Evolutionary conservation across 2,329 filamentous ascomycete species (phyloP), one percentile per base, ranked within the genome.

Genomic region (Geosmithia morbida): DNA sequence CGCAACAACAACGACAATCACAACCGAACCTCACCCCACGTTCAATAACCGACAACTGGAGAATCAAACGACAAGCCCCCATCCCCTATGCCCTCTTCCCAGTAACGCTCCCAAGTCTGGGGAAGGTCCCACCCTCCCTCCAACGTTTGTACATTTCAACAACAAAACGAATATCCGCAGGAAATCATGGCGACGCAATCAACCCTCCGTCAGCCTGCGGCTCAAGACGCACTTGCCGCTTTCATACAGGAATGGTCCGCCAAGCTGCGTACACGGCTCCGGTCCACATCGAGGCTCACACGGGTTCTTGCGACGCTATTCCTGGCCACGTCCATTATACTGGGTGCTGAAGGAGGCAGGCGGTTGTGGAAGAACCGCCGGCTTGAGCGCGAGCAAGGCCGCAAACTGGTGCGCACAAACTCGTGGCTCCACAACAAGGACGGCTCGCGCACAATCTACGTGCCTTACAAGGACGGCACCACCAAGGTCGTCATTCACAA

Each of bases 391-490:
- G 88, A 92, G 56, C 84, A 88, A 55, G 89, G 89, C 5, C 74
- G 79, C 52, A 84, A 85, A 53, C 74, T 98, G 47, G 70, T 97
- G 52, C 79, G 92, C 49, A 83, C 86, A 50, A 98, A 98, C 65
- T 97, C 90, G 30, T 94, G 88, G 57, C 72, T 97, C 52, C 79
- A 85, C 65, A 87, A 90, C 56, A 96, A 96, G 67, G 92, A 97
- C 70, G 92, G 92, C 45, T 90, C 87, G 45, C 77, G 92, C 48
- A 94, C 88, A 14, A 92, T 98, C 49, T 97, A 92, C 59, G 92
- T 98, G 26, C 89, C 90, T 2, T 92, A 95, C 65, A 87, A 87
- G 63, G 78, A 88, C 54, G 74, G 81, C 47, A 95, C 88, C 2
- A 85, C 88, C 54, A 94, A 94, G 63, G 90, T 98, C 44, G 83